Evolutionary conservation across 2,329 filamentous ascomycete species (phyloP), one percentile per base, ranked within the genome.

Genomic region (Colletotrichum tanaceti): DNA sequence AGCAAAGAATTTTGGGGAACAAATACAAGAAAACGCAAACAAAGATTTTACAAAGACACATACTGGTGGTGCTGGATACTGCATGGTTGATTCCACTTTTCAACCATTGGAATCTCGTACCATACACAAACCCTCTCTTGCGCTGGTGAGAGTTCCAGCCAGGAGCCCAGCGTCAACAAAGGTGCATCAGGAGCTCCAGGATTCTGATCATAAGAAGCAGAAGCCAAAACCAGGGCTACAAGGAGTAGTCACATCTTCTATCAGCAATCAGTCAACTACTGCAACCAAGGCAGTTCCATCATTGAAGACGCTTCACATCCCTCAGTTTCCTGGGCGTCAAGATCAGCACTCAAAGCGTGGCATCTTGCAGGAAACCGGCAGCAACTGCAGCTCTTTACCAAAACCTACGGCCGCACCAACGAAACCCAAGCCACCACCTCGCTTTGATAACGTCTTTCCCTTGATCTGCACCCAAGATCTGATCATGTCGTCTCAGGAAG

Each of bases 401-500:
- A 55, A 55, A 11, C 24, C 24, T 5, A 5, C 39, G 5, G 53
- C 13, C 6, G 6, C 46, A 11, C 18, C 49, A 14, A 32, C 44
- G 2, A 66, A 65, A 39, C 22, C 57, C 16, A 32, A 54, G 35
- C n/a, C 22, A 24, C 9, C 11, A 10, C 39, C 16, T 49, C 1
- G 20, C 2, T 46, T 61, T 9, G 57, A 61, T 28, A 57, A 69
- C 18, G 52, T 66, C 2, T 61, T 81, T 14, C 73, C 79, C 0
- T 78, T 80, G 59, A 75, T 83, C 44, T 82, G 79, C 1, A 84
- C 83, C 0, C 84, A 85, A 67, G 84, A 86, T 70, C 64, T 85
- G 1, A 68, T 79, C 1, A 73, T 85, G 10, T 85, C 83, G 1
- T 82, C 83, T 4, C 82, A 85, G 68, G 83, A 85, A 50, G 65